Evolutionary conservation across 768 basidiomycete species (phyloP).

Genomic region (Auricularia cornea): DNA sequence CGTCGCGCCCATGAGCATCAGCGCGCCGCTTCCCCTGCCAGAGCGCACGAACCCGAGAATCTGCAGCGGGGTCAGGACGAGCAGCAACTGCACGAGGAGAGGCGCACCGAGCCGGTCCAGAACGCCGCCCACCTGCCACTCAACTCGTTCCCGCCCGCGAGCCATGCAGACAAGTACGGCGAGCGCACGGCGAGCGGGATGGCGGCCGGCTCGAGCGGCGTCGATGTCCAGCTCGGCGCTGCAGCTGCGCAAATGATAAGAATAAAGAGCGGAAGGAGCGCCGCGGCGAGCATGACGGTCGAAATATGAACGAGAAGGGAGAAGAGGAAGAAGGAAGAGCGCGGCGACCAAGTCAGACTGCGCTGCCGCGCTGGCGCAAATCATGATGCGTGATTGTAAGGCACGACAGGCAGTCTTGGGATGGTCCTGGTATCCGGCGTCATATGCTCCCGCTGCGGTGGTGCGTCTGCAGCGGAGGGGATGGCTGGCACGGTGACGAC

Average conservation of each 20-base stretch:
- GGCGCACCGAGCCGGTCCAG: constrained; percentile 10
- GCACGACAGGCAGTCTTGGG: too few species aligned
- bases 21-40: neutral
- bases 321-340: too few species aligned
- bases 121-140: constrained; percentile 7
- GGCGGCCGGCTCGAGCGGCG: constrained; percentile 14
- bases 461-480: too few species aligned
- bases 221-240: neutral
- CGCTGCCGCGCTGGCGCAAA: too few species aligned
- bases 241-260: neutral
- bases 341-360: too few species aligned
- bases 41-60: constrained; percentile 7
- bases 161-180: constrained; percentile 17
- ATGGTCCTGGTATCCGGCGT: too few species aligned
- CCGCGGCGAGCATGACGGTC: neutral
- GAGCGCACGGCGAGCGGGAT: constrained; percentile 20
- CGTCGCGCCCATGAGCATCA: neutral
- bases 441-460: too few species aligned
- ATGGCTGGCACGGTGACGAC: too few species aligned
- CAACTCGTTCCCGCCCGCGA: neutral
- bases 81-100: neutral
- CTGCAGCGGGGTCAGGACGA: neutral
- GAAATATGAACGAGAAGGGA: too few species aligned
- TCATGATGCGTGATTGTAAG: too few species aligned
- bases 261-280: neutral